Evolutionary conservation across 352 stramenopile genomes (phyloP), one percentile per base, ranked within the genome.

Genomic region (Globisporangium paroecandrum): DNA sequence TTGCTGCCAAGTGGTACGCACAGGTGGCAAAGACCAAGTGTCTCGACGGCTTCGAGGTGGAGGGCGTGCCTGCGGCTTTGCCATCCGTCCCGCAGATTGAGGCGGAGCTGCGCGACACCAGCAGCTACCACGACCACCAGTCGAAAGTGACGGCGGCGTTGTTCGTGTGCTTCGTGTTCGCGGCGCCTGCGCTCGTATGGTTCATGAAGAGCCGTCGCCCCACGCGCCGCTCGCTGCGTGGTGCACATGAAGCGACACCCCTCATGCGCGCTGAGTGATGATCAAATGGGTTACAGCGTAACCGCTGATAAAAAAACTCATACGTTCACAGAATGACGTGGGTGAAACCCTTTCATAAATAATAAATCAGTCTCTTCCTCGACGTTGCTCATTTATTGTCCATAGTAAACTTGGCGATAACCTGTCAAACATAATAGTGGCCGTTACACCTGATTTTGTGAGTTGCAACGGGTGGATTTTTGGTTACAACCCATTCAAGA

Each of bases 1-100:
- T 68, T 34, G 83, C 82, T 8, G 80, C 84, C 4, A 82, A 73
- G 20, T 93, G 84, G 84, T 91, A 89, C 67, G 64, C 68, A 32
- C 59, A 77, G 22, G 54, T 91, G 18, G 72, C 82, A 6, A 81
- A 78, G 36, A 86, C 81, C 49, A 87, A 82, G 62, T 94, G 86
- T 66, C 70, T 94, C 34, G 72, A 85, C 32, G 64, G 56, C 22
- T 60, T 58, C 22, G 56, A 59, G 32, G 10, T 62, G 15, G 59
- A 56, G 9, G 54, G 54, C 18, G 10, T 57, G 41, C 54, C 51
- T 60, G 47, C 34, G 22, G 18, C 20, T 24, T 24, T n/a, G 29
- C 46, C 15, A 25, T 6, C 20, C 43, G 43, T 10, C 7, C 38
- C 49, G 22, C 51, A 54, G 46, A 43, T 41, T 7, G 24, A 38